phyloP scores from a whole-genome alignment of 306 rosid species.

The Quercus robur region DNA sequence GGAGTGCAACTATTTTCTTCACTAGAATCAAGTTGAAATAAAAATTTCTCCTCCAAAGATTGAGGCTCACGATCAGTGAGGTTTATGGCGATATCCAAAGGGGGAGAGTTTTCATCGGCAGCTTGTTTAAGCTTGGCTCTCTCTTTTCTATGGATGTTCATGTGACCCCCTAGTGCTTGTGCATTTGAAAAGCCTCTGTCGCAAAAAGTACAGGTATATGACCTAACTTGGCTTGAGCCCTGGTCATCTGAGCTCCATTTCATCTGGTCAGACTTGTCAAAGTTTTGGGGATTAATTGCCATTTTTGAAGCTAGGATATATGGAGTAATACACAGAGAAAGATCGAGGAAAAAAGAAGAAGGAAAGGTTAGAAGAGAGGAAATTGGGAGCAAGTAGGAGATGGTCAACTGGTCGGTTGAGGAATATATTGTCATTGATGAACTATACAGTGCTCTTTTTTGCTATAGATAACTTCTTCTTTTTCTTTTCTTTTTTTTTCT shows the following conservation, averaged over 20 bases:
- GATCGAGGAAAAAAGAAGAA: not conserved
- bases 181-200: constrained; percentile 70
- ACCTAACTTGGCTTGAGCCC: constrained; percentile 28
- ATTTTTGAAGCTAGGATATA: constrained; percentile 15
- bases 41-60: constrained; percentile 28
- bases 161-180: constrained; percentile 85
- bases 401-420: constrained; percentile 22
- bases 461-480: not conserved
- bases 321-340: constrained; percentile 8
- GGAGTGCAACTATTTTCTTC: constrained; percentile 3
- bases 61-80: constrained; percentile 3
- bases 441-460: not conserved
- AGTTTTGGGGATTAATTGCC: constrained; percentile 31
- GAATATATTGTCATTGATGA: constrained; percentile 20
- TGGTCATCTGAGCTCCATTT: constrained; percentile 45
- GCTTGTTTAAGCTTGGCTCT: constrained; percentile 62
- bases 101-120: constrained; percentile 39
- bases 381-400: not conserved
- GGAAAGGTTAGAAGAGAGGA: not conserved
- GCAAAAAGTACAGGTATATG: constrained; percentile 63
- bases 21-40: constrained; percentile 3
- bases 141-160: constrained; percentile 77
- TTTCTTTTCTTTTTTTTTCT: too few relatives aligned
- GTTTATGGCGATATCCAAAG: constrained; percentile 28
- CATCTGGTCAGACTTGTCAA: constrained; percentile 28